These are phyloP conservation scores for Podaxis sp. DNA, from an alignment of 768 basidiomycete genomes.

Conservation along the genomic window DNA sequence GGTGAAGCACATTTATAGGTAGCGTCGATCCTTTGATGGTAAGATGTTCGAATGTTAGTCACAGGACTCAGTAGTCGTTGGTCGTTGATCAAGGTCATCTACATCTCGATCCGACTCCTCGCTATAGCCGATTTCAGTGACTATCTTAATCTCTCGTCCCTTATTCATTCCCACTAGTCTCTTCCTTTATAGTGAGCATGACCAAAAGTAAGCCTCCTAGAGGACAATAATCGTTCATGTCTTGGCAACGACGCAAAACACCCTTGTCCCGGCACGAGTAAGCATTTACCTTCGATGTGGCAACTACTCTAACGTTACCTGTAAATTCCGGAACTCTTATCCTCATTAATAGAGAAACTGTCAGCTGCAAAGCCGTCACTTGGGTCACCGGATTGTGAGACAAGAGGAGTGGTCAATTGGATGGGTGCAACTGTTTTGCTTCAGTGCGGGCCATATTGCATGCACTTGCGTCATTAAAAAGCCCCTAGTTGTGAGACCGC, in stretches of 20 bases:
- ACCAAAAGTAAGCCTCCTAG: neutral
- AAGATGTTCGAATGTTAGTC: neutral
- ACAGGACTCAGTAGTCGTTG: neutral
- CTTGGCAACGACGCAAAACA: neutral
- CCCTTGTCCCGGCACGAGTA: neutral
- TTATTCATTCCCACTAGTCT: neutral
- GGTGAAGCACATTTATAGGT: slow-evolving; percentile 7
- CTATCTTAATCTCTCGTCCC: neutral
- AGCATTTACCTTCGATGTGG: neutral
- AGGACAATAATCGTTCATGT: neutral
- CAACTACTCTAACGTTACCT: neutral
- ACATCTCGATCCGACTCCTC: neutral
- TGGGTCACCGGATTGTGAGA: slow-evolving; percentile 9
- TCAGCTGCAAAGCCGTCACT: slow-evolving; percentile 4
- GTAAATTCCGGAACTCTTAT: no score
- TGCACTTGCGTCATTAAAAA: slow-evolving; percentile 8
- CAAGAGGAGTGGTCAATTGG: neutral
- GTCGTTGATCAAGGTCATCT: neutral
- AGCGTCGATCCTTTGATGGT: neutral
- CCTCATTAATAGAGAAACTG: neutral
- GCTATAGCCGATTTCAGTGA: neutral
- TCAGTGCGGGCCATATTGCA: neutral
- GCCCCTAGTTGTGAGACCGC: slow-evolving; percentile 4
- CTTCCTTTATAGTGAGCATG: neutral
- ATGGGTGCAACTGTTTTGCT: neutral